These are phyloP conservation scores for Xylariaceae sp. DNA, from an alignment of 2,329 filamentous ascomycete species.

Conservation along the genomic window DNA sequence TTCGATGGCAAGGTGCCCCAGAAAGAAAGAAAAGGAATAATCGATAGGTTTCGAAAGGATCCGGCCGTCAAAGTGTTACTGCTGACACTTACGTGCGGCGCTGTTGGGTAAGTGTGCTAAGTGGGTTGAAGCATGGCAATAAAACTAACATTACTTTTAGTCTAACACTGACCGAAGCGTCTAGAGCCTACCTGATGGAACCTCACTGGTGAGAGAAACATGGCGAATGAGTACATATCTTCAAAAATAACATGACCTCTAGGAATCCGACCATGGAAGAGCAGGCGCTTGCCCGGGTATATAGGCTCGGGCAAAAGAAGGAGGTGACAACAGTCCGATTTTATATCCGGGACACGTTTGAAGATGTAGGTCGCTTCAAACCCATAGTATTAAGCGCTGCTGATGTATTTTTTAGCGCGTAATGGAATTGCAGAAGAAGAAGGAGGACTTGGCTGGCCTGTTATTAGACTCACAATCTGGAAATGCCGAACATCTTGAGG, in stretches of 20 bases:
- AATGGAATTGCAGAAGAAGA: slow-evolving; percentile 21
- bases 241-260: not conserved
- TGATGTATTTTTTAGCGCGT: slow-evolving; percentile 6
- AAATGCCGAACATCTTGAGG: slow-evolving; percentile 13
- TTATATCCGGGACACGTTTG: slow-evolving; percentile 47
- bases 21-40: slow-evolving; percentile 48
- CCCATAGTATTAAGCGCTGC: not conserved
- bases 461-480: slow-evolving; percentile 5
- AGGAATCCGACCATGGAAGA: slow-evolving; percentile 54
- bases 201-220: slow-evolving; percentile 50
- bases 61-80: slow-evolving; percentile 51
- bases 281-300: slow-evolving; percentile 50
- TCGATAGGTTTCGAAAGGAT: slow-evolving; percentile 50
- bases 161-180: slow-evolving; percentile 55
- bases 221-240: not conserved
- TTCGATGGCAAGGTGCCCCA: slow-evolving; percentile 56
- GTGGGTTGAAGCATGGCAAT: not conserved
- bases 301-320: slow-evolving; percentile 45
- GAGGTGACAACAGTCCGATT: slow-evolving; percentile 49
- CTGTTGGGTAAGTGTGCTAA: slow-evolving; percentile 51
- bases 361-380: slow-evolving; percentile 38
- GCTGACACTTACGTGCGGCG: slow-evolving; percentile 58
- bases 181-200: slow-evolving; percentile 56
- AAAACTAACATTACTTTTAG: slow-evolving; percentile 35
- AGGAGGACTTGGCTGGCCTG: slow-evolving; percentile 11